Percentiles rank a stretch among this genome's conserved stretches.
Conservation (phyloP, 495 filamentous ascomycete species). For the Penicillium longicatenatum region DNA sequence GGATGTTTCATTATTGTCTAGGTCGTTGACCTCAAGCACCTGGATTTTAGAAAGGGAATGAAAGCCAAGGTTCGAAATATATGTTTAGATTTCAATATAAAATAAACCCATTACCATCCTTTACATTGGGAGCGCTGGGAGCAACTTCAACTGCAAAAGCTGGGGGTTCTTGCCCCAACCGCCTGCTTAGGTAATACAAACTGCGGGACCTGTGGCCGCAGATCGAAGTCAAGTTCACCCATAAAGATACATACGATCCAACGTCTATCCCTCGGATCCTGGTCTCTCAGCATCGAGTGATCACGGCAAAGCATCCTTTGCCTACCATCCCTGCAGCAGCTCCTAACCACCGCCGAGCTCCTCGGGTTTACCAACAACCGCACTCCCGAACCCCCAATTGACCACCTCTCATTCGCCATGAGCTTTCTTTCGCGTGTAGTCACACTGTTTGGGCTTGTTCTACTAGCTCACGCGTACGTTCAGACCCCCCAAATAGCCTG, state of each 20-base stretch:
- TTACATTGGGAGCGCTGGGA: neutral
- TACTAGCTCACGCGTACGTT: conserved; percentile 74
- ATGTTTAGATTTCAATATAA: no score
- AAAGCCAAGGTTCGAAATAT: neutral
- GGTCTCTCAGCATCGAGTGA: neutral
- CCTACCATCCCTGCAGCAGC: neutral
- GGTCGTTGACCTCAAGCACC: no score
- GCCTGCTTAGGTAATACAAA: neutral
- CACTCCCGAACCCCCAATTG: neutral
- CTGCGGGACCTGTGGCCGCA: conserved; percentile 5
- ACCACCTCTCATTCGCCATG: conserved; percentile 46
- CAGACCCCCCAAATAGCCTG: neutral
- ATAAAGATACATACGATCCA: neutral
- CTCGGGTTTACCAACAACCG: neutral
- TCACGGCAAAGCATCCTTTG: neutral
- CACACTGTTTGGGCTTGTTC: conserved; percentile 63
- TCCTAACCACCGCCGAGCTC: neutral
- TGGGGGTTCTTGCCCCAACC: neutral
- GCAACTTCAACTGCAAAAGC: neutral
- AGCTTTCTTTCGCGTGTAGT: conserved; percentile 65
- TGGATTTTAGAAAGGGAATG: neutral
- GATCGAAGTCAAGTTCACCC: conserved; percentile 2
- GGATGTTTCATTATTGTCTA: no score
- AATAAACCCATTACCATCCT: no score
- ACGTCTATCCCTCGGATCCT: neutral